phyloP scores from a whole-genome alignment of 352 stramenopile genomes.

The Albugo laibachii region DNA sequence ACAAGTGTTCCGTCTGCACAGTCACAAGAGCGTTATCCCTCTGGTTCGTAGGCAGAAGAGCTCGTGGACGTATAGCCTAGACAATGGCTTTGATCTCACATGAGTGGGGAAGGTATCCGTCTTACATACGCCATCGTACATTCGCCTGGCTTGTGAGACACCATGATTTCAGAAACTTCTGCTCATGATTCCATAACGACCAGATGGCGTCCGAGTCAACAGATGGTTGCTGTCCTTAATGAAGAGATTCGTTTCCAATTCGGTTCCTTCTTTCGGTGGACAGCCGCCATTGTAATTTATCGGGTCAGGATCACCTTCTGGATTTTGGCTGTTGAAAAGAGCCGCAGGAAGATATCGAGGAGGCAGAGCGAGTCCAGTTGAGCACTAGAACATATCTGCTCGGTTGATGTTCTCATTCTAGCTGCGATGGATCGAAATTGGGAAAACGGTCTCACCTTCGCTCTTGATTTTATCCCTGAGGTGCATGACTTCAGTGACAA shows the following conservation, averaged over 20 bases:
- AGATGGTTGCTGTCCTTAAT: slow-evolving; percentile 38
- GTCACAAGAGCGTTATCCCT: too few relatives aligned
- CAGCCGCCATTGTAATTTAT: slow-evolving; percentile 71
- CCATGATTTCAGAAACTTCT: too few relatives aligned
- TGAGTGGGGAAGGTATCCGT: too few relatives aligned
- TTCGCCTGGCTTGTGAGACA: too few relatives aligned
- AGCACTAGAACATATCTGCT: slow-evolving; percentile 66
- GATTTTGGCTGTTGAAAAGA: slow-evolving; percentile 72
- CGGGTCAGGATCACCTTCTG: slow-evolving; percentile 41
- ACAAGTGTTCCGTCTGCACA: too few relatives aligned
- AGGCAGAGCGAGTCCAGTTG: slow-evolving; percentile 43
- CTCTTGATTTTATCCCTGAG: slow-evolving; percentile 87
- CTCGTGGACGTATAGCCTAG: too few relatives aligned
- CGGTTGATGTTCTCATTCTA: slow-evolving; percentile 47
- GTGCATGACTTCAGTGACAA: slow-evolving; percentile 94
- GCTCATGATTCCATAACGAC: too few relatives aligned
- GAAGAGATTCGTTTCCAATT: slow-evolving; percentile 74
- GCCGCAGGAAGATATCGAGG: slow-evolving; percentile 46
- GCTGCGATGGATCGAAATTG: slow-evolving; percentile 52
- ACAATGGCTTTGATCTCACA: too few relatives aligned
- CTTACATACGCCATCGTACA: too few relatives aligned
- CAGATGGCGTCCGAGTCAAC: too few relatives aligned
- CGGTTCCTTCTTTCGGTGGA: slow-evolving; percentile 64
- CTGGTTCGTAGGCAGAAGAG: too few relatives aligned
- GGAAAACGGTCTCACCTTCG: slow-evolving; percentile 96